Evolutionary conservation across 2,329 filamentous ascomycete genomes (phyloP).

Genomic region (Diaporthe ilicicola): DNA sequence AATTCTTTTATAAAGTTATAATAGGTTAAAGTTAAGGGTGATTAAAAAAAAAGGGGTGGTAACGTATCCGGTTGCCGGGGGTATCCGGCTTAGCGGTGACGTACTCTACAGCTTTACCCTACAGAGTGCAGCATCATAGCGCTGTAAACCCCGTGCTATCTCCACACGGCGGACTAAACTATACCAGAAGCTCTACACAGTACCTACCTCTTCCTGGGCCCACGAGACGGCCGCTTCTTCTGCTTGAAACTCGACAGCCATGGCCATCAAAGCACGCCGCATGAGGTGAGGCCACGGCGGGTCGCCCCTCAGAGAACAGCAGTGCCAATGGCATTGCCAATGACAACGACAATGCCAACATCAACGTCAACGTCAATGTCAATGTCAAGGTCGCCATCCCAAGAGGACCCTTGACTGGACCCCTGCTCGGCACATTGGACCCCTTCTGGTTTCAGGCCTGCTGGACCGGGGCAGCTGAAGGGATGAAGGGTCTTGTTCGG

Average conservation of each 20-base stretch:
- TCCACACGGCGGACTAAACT: neutral
- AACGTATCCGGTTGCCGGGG: too few species aligned
- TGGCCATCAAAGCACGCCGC: neutral
- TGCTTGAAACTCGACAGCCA: neutral
- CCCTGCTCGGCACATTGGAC: constrained; percentile 7
- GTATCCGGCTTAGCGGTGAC: too few species aligned
- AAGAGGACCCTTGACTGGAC: neutral
- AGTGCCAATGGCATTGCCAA: neutral
- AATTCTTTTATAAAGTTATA: too few species aligned
- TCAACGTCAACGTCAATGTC: neutral
- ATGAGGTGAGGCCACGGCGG: neutral
- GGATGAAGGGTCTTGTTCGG: constrained; percentile 16
- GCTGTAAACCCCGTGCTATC: constrained; percentile 1
- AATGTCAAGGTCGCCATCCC: neutral
- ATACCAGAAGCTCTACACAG: neutral
- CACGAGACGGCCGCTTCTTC: neutral
- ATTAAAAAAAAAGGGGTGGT: too few species aligned
- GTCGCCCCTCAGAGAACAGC: neutral
- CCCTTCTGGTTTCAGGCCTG: constrained; percentile 22
- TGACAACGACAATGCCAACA: neutral
- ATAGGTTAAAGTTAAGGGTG: too few species aligned
- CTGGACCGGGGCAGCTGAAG: neutral
- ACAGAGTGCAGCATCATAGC: neutral
- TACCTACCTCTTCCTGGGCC: neutral
- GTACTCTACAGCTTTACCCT: neutral